Evolutionary conservation across 139 green algal species (phyloP).

Genomic region (Volvox africanus): DNA sequence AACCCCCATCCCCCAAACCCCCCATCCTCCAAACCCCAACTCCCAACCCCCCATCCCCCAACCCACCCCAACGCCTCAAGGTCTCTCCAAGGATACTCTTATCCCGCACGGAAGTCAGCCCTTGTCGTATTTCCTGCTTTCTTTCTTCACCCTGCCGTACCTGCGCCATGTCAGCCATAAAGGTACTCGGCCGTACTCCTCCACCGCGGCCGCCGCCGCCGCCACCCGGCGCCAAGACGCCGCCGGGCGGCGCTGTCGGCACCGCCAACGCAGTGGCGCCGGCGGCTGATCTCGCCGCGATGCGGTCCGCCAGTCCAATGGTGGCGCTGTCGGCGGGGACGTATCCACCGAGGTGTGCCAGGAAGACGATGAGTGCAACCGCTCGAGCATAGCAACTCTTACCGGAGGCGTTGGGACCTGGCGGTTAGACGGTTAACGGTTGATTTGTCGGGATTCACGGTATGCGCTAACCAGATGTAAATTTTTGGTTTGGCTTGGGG

Average conservation of each 20-base stretch:
- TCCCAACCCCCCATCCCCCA: no score
- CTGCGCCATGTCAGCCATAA: constrained; percentile 89
- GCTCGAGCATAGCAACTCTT: constrained; percentile 91
- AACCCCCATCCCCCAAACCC: no score
- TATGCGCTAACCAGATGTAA: no score
- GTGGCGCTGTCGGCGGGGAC: constrained; percentile 67
- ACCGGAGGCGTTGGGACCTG: constrained; percentile 84
- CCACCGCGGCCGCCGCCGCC: constrained; percentile 52
- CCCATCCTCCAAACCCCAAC: no score
- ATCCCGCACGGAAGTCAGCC: neutral
- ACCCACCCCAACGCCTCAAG: no score
- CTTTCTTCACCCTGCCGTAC: constrained; percentile 28
- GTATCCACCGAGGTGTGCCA: constrained; percentile 81
- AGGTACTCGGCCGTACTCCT: constrained; percentile 69
- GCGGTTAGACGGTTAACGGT: no score
- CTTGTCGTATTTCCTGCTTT: neutral
- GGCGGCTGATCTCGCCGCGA: constrained; percentile 66
- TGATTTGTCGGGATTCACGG: no score
- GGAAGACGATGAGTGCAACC: constrained; percentile 92
- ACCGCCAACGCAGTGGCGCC: neutral
- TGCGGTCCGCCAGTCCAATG: constrained; percentile 89
- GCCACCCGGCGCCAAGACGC: neutral
- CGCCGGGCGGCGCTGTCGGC: constrained; percentile 20
- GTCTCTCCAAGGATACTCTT: no score
- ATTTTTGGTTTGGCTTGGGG: no score